phyloP scores from a whole-genome alignment of 495 filamentous ascomycete species.

The Neurospora sp. region DNA sequence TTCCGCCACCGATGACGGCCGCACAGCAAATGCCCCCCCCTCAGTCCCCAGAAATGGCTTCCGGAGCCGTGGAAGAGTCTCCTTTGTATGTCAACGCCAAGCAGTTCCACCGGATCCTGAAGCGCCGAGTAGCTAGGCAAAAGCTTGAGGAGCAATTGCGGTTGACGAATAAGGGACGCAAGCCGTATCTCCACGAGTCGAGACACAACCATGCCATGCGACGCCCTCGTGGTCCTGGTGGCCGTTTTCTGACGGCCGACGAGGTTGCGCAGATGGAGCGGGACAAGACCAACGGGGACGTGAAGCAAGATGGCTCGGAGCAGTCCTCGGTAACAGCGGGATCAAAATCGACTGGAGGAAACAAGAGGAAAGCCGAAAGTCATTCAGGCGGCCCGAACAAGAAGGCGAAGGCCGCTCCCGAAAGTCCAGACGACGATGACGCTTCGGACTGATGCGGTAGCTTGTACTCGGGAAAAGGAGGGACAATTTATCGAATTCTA shows the following conservation, averaged over 20 bases:
- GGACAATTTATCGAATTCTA: constrained; percentile 8
- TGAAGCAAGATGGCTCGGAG: constrained; percentile 20
- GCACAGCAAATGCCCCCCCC: constrained; percentile 49
- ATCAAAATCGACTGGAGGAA: constrained; percentile 19
- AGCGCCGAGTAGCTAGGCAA: constrained; percentile 85
- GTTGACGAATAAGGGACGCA: constrained; percentile 87
- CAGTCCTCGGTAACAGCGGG: background rate
- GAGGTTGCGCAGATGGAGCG: constrained; percentile 88
- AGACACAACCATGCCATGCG: constrained; percentile 98
- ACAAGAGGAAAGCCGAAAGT: constrained; percentile 36
- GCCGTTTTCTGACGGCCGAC: constrained; percentile 94
- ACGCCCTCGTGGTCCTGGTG: constrained; percentile 87
- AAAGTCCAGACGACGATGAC: constrained; percentile 38
- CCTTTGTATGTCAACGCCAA: constrained; percentile 97
- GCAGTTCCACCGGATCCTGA: constrained; percentile 95
- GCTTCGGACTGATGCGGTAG: constrained; percentile 40
- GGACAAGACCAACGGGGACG: constrained; percentile 33
- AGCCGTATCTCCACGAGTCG: constrained; percentile 98
- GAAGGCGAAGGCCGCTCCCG: constrained; percentile 40
- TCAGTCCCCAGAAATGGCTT: constrained; percentile 72
- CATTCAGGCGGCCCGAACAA: constrained; percentile 40
- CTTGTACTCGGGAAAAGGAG: constrained; percentile 14
- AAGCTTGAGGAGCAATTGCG: constrained; percentile 85
- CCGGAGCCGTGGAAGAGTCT: constrained; percentile 74
- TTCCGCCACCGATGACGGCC: constrained; percentile 38